Evolutionary conservation across 352 stramenopile genomes (phyloP).

Genomic region (Pythium brachiatum): DNA sequence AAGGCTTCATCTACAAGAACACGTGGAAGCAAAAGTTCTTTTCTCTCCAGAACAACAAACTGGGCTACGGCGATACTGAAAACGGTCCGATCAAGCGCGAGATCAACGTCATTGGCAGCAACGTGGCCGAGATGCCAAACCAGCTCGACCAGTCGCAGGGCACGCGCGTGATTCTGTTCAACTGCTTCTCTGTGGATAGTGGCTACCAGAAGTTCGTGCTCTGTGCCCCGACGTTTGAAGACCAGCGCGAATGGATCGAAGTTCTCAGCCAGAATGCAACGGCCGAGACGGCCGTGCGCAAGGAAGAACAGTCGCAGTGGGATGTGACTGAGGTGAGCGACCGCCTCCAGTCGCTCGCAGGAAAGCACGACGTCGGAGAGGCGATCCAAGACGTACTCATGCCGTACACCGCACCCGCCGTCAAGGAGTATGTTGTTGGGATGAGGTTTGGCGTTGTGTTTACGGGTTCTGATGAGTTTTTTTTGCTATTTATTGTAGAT

Average conservation of each 20-base stretch:
- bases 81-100: constrained; percentile 84
- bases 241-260: constrained; percentile 88
- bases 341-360: constrained; percentile 77
- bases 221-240: constrained; percentile 80
- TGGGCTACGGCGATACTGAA: constrained; percentile 78
- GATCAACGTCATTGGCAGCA: constrained; percentile 84
- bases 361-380: constrained; percentile 68
- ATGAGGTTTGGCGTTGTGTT: constrained; percentile 2
- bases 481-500: constrained; percentile 39
- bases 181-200: constrained; percentile 85
- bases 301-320: constrained; percentile 72
- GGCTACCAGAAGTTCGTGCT: constrained; percentile 82
- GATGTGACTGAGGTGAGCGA: constrained; percentile 72
- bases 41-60: constrained; percentile 85
- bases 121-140: constrained; percentile 80
- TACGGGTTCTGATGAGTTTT: background rate
- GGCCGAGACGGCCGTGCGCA: constrained; percentile 74
- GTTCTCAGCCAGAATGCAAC: constrained; percentile 84
- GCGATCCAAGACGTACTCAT: constrained; percentile 65
- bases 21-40: constrained; percentile 88
- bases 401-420: constrained; percentile 76
- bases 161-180: constrained; percentile 78
- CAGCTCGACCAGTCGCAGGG: constrained; percentile 88
- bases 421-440: constrained; percentile 67
- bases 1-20: constrained; percentile 90